Evolutionary conservation across 371 early-diverging fungal genomes (phyloP).

Genomic region (Syncephalastrum sp.): DNA sequence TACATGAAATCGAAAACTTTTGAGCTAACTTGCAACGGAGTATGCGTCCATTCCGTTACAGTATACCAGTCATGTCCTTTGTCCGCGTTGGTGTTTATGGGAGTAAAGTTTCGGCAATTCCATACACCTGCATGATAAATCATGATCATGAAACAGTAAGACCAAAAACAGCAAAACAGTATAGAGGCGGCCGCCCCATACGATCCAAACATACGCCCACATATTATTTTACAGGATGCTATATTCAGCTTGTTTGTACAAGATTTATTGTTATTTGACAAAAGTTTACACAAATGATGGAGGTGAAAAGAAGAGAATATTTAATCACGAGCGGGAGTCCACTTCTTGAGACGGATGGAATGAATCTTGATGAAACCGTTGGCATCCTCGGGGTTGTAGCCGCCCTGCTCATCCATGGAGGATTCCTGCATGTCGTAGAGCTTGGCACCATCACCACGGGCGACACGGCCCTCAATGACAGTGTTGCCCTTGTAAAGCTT

Average conservation of each 20-base stretch:
- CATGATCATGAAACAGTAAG: too few relatives aligned
- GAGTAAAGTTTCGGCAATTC: too few relatives aligned
- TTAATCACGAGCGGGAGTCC: constrained; percentile 47
- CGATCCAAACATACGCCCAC: too few relatives aligned
- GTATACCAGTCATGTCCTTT: too few relatives aligned
- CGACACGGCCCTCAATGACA: constrained; percentile 84
- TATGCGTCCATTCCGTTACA: too few relatives aligned
- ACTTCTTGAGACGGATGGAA: constrained; percentile 94
- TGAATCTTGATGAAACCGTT: constrained; percentile 97
- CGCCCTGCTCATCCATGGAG: constrained; percentile 95
- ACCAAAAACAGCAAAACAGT: too few relatives aligned
- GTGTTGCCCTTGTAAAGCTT: constrained; percentile 96
- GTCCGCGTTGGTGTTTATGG: too few relatives aligned
- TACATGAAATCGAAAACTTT: too few relatives aligned
- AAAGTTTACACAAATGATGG: constrained; percentile 3
- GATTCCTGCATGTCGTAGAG: constrained; percentile 94
- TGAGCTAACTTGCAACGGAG: too few relatives aligned
- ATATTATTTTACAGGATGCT: too few relatives aligned
- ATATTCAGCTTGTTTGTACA: constrained; percentile 4
- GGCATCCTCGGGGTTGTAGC: constrained; percentile 89
- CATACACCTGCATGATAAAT: too few relatives aligned
- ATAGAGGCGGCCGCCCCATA: too few relatives aligned
- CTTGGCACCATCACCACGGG: constrained; percentile 69
- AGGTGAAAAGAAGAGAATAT: neutral
- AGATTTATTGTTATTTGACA: constrained; percentile 3